Evolutionary conservation across 2,329 filamentous ascomycete species (phyloP), one percentile per base, ranked within the genome.

Genomic region (Chaetomium olivaceum): DNA sequence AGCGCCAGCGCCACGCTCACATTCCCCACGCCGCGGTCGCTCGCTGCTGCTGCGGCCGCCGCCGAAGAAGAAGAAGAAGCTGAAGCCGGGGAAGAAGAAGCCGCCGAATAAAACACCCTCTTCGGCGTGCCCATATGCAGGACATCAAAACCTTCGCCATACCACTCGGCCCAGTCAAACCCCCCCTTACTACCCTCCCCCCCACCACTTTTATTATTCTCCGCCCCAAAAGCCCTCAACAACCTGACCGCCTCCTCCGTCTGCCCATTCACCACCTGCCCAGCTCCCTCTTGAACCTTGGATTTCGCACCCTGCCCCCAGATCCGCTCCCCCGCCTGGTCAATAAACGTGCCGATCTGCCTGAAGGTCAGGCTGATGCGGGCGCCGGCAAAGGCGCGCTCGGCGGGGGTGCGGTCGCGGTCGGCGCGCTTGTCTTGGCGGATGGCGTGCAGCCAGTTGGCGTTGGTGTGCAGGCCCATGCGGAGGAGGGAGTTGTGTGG

Each of bases 301-400:
- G 80, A 81, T 0, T 85, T 87, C 0, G 93, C 94, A 2, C 95
- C 95, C 77, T 97, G 93, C 16, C 95, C 95, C 94, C 93, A 98
- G 62, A 99, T 96, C 2, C 79, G 79, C 33, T 81, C 81, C 48
- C 85, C 82, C n/a, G 86, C 81, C 4, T 81, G 80, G 71, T 89
- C 82, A 54, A 97, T 78, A 74, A 92, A 98, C 0, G 95, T 99
- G 1, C 88, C 92, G 69, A 99, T 97, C 27, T 87, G 83, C 54
- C 95, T 85, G 76, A 99, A 98, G 0, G 95, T 99, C 43, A 99
- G 82, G 57, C 91, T 96, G 74, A 99, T 97, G 56, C 95, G 90
- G 56, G 89, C 87, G 7, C 93, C 91, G 6, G 80, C 81, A 73
- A 86, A 92, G 0, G 91, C 90, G 50, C 88, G 83, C 75, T 98